A percentile compares a stretch with the other conserved stretches of the same genome.
Evolutionary conservation across 2,329 filamentous ascomycete species (phyloP).

Genomic region (Parascedosporium putredinis): DNA sequence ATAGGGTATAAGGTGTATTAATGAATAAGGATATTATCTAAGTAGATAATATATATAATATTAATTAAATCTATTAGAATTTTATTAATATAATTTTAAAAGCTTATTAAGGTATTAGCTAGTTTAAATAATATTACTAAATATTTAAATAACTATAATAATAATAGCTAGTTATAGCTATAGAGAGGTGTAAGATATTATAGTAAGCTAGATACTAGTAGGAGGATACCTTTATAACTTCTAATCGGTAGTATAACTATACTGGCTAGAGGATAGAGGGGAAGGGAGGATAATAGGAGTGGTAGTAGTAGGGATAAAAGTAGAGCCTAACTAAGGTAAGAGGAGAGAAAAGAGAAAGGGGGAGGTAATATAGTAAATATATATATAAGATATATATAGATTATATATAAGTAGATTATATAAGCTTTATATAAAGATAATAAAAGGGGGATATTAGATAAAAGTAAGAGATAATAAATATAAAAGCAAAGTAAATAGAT

Average conservation of each 20-base stretch:
- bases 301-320: too few species aligned
- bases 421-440: background rate
- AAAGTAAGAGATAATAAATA: background rate
- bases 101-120: conserved; percentile 11
- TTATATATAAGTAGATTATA: background rate
- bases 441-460: background rate
- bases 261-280: too few species aligned
- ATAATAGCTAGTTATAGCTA: conserved; percentile 8
- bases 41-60: background rate
- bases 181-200: too few species aligned
- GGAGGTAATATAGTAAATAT: background rate
- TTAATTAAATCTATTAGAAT: background rate
- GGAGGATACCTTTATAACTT: too few species aligned
- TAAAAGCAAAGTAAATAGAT: background rate
- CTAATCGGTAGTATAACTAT: too few species aligned
- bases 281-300: too few species aligned
- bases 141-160: conserved; percentile 13
- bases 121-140: conserved; percentile 11
- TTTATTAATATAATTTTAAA: conserved; percentile 6
- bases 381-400: background rate
- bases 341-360: too few species aligned
- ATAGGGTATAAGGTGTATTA: background rate
- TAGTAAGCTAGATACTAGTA: background rate
- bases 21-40: background rate
- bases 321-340: background rate